Base-by-base conservation (phyloP, 1,284 basidiomycete genomes). In the Apiotrichum siamense region DNA sequence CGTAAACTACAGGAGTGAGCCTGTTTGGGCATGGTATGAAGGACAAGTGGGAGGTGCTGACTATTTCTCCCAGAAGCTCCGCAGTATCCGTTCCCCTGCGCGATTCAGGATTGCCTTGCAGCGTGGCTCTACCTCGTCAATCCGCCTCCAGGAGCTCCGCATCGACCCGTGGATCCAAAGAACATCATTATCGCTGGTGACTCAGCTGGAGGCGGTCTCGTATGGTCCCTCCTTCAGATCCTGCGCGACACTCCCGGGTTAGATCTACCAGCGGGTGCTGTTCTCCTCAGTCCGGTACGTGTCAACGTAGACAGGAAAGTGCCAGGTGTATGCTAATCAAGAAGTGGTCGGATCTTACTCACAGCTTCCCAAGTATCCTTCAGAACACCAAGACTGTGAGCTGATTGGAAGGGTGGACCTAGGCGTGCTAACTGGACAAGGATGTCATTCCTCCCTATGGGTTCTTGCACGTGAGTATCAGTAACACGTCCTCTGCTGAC, bases 51-150 rank as follows among this genome's bases (percentile, higher is more conserved):
- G n/a, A n/a, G n/a, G n/a, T n/a, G n/a, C n/a, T n/a, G n/a, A n/a
- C n/a, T n/a, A n/a, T n/a, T n/a, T n/a, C n/a, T n/a, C n/a, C 5
- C 49, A 74, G 70, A 81, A 36, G 84, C 92, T 12, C 92, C 92
- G 0, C 91, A 96, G 73, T 96, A 93, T 61, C 94, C 94, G 0
- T 98, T 97, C 74, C 94, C 94, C 0, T 97, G 94, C 62, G 90
- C 87, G 0, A 75, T 97, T 15, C 89, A 94, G 65, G 92, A 96
- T 70, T 77, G 84, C 42, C 66, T 96, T 11, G 87, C 91, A 1
- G 85, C 89, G 6, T 97, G 79, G 78, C 80, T 80, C 70, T 97
- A 77, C 75, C 81, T 80, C 69, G 83, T 79, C 72, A 81, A 72
- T 57, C 89, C 89, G 0, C 88, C 88, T 1, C 76, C 81, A 0